Percentiles rank a stretch among this genome's conserved stretches.
Conservation (phyloP, 2,329 filamentous ascomycete species). For the Trichoderma atroviride region DNA sequence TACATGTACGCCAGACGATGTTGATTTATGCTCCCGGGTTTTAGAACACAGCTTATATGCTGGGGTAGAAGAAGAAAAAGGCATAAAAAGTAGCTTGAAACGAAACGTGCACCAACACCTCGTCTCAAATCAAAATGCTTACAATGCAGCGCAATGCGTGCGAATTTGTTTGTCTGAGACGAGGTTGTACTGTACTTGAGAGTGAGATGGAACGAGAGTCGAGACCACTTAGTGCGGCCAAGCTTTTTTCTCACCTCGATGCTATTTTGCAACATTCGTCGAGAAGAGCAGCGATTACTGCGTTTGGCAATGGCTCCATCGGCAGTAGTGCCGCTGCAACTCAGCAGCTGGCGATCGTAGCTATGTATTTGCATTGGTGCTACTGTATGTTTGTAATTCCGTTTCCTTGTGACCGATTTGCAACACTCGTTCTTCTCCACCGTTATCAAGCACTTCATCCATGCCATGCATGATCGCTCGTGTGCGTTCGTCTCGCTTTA, state of each 20-base stretch:
- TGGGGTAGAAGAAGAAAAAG: not conserved
- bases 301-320: not conserved
- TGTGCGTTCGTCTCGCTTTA: not conserved
- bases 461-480: slow-evolving; percentile 8
- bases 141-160: not conserved
- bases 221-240: slow-evolving; percentile 11
- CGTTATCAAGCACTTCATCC: slow-evolving; percentile 15
- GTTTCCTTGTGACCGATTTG: slow-evolving; percentile 1
- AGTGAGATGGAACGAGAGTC: slow-evolving; percentile 4
- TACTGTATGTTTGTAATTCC: not conserved
- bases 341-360: not conserved
- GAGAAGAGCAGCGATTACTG: not conserved
- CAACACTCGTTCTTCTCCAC: not conserved
- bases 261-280: not conserved
- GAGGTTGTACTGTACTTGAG: not conserved
- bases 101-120: not conserved
- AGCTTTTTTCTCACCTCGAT: not conserved
- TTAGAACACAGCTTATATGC: not conserved
- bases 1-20: not conserved
- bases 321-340: not conserved
- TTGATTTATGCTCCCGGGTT: not conserved
- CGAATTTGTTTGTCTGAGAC: not conserved
- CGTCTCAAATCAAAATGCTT: not conserved
- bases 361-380: not conserved
- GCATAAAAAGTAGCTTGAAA: slow-evolving; percentile 17